Evolutionary conservation across 1,284 basidiomycete species (phyloP), one percentile per base, ranked within the genome.

Genomic region (Cryptococcus sp.): DNA sequence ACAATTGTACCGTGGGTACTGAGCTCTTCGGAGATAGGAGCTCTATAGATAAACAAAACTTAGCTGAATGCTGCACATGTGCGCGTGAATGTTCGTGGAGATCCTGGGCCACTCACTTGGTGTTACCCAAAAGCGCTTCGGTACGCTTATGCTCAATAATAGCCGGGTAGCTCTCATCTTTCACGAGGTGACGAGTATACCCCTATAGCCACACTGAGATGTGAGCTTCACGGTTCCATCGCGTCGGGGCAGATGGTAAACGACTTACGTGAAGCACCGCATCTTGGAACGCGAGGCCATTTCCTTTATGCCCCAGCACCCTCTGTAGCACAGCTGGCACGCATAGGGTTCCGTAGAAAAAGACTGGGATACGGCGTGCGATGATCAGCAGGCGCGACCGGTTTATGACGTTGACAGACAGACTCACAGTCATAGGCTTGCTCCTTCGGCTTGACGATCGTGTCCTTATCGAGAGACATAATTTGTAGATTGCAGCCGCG

Each of bases 321-420:
- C 83, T 79, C 56, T 76, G 80, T 39, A 89, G 77, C 63, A 89
- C 84, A 50, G 81, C 82, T 11, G 87, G 87, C 61, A 88, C 86
- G 79, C 87, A 84, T 24, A 89, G 76, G 0, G 88, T 91, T 28
- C 91, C 91, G 71, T 94, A 92, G 79, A 92, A 91, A 77, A 94
- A 93, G 4, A 87, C 87, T 56, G 79, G 43, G 79, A 16, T 38
- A 28, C 28, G 28, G 9, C 9, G 28, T 9, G 28, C 9, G 9
- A 5, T 5, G 4, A 33, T 33, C 28, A 33, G 9, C 28, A 33
- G 28, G 28, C 28, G 28, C 9, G 9, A 5, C 28, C 28, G 9
- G 9, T 9, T 33, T 4, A 4, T 33, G 28, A 9, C 5, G 28
- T 33, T 33, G 28, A 33, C 28, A 33, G 28, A 33, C 9, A 33